Evolutionary conservation across 345 rosid species (phyloP).

Genomic region (Citropsis articulata): DNA sequence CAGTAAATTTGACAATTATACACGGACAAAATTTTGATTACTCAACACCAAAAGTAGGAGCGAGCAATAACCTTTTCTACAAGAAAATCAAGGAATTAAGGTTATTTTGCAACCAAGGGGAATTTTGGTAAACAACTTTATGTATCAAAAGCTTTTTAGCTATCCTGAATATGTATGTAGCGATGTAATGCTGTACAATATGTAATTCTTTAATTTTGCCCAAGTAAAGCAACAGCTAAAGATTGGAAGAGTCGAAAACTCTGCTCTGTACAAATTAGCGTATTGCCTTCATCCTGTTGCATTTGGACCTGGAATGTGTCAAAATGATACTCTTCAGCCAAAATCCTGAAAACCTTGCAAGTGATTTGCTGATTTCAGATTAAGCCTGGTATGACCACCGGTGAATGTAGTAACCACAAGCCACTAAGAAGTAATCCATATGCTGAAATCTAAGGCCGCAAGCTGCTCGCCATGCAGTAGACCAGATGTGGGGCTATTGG

Average conservation of each 20-base stretch:
- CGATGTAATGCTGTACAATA: constrained; percentile 31
- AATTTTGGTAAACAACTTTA: background rate
- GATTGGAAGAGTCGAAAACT: constrained; percentile 15
- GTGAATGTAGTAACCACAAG: background rate
- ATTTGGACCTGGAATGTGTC: background rate
- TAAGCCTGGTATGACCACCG: background rate
- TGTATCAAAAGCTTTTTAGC: constrained; percentile 12
- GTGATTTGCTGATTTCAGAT: background rate
- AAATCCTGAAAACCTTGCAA: background rate
- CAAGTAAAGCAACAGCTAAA: constrained; percentile 14
- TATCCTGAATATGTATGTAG: background rate
- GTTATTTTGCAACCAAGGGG: background rate
- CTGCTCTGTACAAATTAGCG: constrained; percentile 28
- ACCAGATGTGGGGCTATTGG: constrained; percentile 6
- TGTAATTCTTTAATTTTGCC: constrained; percentile 11
- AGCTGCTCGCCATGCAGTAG: background rate
- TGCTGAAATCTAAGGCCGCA: background rate
- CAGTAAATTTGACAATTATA: background rate
- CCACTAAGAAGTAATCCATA: background rate
- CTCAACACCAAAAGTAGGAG: background rate
- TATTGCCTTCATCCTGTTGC: constrained; percentile 15
- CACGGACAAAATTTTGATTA: constrained; percentile 10
- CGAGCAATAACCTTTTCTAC: constrained; percentile 7
- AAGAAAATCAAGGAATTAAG: background rate
- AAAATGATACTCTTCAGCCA: constrained; percentile 11